These are phyloP conservation scores for Cicer chorassanicum DNA, from an alignment of 306 rosid genomes.

Conservation along the genomic window DNA sequence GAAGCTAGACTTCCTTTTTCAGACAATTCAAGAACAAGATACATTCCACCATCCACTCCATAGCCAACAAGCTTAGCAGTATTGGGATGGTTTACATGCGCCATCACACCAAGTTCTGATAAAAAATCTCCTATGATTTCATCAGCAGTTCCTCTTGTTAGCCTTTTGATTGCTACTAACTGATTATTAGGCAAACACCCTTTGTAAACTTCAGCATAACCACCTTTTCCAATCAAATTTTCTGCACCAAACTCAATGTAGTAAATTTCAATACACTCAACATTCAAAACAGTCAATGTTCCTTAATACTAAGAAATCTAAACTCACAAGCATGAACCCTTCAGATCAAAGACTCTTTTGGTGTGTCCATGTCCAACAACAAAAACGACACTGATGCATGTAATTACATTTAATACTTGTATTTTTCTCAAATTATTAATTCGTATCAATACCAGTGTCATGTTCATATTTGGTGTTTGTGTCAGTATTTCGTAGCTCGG, in stretches of 20 bases:
- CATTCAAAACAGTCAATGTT: slow-evolving; percentile 14
- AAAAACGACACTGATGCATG: no score
- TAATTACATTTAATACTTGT: no score
- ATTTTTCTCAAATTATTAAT: no score
- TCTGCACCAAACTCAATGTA: slow-evolving; percentile 59
- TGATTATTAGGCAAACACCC: slow-evolving; percentile 76
- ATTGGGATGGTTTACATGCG: slow-evolving; percentile 83
- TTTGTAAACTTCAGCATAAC: slow-evolving; percentile 91
- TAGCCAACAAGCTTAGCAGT: slow-evolving; percentile 89
- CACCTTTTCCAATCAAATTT: slow-evolving; percentile 92
- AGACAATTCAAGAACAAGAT: slow-evolving; percentile 82
- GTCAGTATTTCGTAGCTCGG: no score
- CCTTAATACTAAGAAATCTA: slow-evolving; percentile 6
- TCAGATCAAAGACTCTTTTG: no score
- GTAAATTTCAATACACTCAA: slow-evolving; percentile 9
- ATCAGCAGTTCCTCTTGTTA: slow-evolving; percentile 77
- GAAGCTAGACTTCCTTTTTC: slow-evolving; percentile 93
- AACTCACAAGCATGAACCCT: background rate
- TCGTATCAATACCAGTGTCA: no score
- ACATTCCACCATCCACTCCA: slow-evolving; percentile 96
- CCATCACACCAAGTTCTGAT: slow-evolving; percentile 93
- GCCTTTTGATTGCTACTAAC: slow-evolving; percentile 77
- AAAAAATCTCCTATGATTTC: slow-evolving; percentile 80
- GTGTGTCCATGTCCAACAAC: no score
- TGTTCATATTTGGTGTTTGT: no score